Evolutionary conservation across 208 protist genomes (phyloP), one percentile per base, ranked within the genome.

Genomic region (Acanthamoeba sp.): DNA sequence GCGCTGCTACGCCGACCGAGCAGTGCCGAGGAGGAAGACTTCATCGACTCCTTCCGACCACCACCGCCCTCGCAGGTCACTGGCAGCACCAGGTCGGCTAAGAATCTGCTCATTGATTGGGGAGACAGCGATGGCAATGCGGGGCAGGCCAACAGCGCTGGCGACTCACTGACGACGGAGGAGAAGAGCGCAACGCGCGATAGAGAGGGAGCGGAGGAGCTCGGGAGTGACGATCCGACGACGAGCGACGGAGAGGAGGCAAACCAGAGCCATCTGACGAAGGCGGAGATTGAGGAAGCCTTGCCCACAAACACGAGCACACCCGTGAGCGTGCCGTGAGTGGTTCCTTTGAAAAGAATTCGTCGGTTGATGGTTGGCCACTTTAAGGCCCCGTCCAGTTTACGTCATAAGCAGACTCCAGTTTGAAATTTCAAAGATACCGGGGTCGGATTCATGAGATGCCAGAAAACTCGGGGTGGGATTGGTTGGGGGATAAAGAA

Each of bases 51-150:
- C 16, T 45, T 78, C 36, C 32, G 22, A 45, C 69, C 69, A 45
- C 69, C 69, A 78, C 18, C 36, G 69, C 22, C 69, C 69, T 40
- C 27, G 14, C 7, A 12, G 0, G 0, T 45, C 16, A 32, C 12
- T 27, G 34, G 5, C 59, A 20, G n/a, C n/a, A n/a, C 59, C n/a
- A 9, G 59, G 3, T 3, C 29, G n/a, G 0, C 59, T 14, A 1
- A n/a, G 36, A 40, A 20, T 38, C 69, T 78, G 69, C 69, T 78
- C 27, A 38, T 78, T 7, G 69, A 78, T 36, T 78, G 69, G 69
- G 69, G 20, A 6, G 59, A 69, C 34, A 32, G n/a, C 29, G 59
- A 69, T 12, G 4, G 22, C n/a, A 14, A 69, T n/a, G 18, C 52
- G 4, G 18, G 18, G 27, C 52, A 59, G 27, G 20, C 18, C 14